These are phyloP conservation scores for Neoboletus subvelutipes DNA, from an alignment of 768 basidiomycete species.

Conservation along the genomic window DNA sequence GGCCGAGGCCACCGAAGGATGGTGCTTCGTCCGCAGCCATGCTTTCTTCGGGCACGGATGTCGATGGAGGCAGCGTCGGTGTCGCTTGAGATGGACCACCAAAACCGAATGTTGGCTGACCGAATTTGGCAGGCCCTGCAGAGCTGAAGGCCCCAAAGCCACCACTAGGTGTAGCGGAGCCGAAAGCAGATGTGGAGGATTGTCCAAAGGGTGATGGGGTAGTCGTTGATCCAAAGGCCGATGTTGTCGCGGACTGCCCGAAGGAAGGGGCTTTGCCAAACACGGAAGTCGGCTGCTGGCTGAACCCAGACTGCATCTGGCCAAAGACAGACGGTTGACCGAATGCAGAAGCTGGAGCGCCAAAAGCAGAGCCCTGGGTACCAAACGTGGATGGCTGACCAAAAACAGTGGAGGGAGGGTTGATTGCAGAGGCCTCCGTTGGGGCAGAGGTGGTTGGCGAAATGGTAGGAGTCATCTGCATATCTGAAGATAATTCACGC, in stretches of 20 bases:
- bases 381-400: conserved; percentile 34
- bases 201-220: conserved; percentile 23
- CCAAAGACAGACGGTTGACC: conserved; percentile 31
- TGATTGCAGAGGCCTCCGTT: conserved; percentile 30
- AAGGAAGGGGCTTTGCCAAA: conserved; percentile 30
- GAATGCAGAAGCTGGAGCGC: conserved; percentile 25
- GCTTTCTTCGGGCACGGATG: conserved; percentile 25
- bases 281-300: conserved; percentile 19
- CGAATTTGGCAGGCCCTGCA: conserved; percentile 32
- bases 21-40: conserved; percentile 36
- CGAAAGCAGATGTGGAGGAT: conserved; percentile 19
- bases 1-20: conserved; percentile 32
- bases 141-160: conserved; percentile 38
- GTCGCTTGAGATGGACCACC: conserved; percentile 10
- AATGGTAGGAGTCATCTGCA: conserved; percentile 28
- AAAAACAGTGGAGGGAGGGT: conserved; percentile 33
- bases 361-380: conserved; percentile 21
- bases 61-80: not conserved
- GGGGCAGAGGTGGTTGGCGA: conserved; percentile 19
- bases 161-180: conserved; percentile 16
- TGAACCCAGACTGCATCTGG: conserved; percentile 15
- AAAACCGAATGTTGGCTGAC: conserved; percentile 28
- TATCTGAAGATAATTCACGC: conserved; percentile 32
- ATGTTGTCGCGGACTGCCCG: conserved; percentile 9
- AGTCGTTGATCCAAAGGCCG: conserved; percentile 16